A percentile compares a stretch with the other conserved stretches of the same genome.
phyloP scores from a whole-genome alignment of 257 asterid genomes.

The Capsicum rhomboideum region DNA sequence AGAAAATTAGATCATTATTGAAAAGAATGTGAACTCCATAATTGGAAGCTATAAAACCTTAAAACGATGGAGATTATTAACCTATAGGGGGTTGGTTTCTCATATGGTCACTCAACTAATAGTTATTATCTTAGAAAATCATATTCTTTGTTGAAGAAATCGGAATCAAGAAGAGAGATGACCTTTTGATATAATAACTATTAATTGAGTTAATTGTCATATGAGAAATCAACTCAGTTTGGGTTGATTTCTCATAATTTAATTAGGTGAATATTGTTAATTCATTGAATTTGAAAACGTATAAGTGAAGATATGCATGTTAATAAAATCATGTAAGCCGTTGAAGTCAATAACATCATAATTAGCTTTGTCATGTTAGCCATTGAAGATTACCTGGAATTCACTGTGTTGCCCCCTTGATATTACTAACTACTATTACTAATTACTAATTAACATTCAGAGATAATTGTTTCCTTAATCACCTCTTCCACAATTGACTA shows the following conservation, averaged over 20 bases:
- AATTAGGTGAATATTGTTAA: neutral
- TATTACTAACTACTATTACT: neutral
- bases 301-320: slow-evolving; percentile 1
- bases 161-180: neutral
- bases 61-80: neutral
- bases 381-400: neutral
- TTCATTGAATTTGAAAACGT: slow-evolving; percentile 3
- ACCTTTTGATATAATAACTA: neutral
- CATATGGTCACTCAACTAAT: neutral
- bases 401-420: neutral
- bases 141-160: neutral
- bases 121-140: neutral
- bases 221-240: neutral
- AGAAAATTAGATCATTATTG: neutral
- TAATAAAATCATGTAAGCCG: neutral
- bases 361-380: neutral
- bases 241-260: neutral
- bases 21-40: neutral
- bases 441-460: neutral
- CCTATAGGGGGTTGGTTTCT: neutral
- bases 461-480: neutral
- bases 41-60: neutral
- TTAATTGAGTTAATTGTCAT: neutral
- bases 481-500: neutral
- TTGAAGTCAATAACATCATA: slow-evolving; percentile 10